Conservation (phyloP, 306 rosid species). For the Nissolia schottii region DNA sequence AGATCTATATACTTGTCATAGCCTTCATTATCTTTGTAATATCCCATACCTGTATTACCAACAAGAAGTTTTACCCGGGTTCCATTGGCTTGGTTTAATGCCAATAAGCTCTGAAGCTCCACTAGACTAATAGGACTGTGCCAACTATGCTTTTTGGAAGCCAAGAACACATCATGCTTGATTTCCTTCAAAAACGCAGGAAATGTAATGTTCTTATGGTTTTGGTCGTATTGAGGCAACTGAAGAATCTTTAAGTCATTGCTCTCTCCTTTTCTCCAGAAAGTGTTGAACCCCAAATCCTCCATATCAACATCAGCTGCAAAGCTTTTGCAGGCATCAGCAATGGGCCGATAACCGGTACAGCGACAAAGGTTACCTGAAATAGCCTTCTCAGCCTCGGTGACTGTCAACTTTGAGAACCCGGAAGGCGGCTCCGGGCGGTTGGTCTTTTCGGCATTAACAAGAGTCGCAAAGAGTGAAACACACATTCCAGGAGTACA, state of each 20-base stretch:
- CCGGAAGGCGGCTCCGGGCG: slow-evolving; percentile 59
- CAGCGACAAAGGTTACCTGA: slow-evolving; percentile 94
- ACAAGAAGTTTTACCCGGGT: slow-evolving; percentile 40
- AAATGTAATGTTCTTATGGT: slow-evolving; percentile 36
- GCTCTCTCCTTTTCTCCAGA: slow-evolving; percentile 63
- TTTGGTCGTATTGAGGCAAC: slow-evolving; percentile 46
- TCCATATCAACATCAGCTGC: slow-evolving; percentile 81
- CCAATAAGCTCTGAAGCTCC: slow-evolving; percentile 26
- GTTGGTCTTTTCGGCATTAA: slow-evolving; percentile 60
- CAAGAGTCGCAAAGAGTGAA: slow-evolving; percentile 66
- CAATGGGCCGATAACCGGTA: slow-evolving; percentile 86
- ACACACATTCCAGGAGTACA: slow-evolving; percentile 96
- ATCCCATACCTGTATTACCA: slow-evolving; percentile 70
- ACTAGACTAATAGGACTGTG: slow-evolving; percentile 21
- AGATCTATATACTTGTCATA: slow-evolving; percentile 62
- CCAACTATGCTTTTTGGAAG: slow-evolving; percentile 28
- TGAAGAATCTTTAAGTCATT: slow-evolving; percentile 38
- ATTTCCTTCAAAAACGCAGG: slow-evolving; percentile 65
- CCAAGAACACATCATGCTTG: slow-evolving; percentile 23
- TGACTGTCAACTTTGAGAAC: slow-evolving; percentile 67
- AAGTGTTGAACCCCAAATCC: slow-evolving; percentile 82
- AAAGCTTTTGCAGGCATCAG: slow-evolving; percentile 92
- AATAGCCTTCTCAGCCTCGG: slow-evolving; percentile 77
- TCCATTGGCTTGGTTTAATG: slow-evolving; percentile 6
- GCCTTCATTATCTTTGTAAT: slow-evolving; percentile 54